A percentile compares a stretch with the other conserved stretches of the same genome.
These are phyloP conservation scores for Ceratobasidium sp. DNA, from an alignment of 1,284 basidiomycete species.

Conservation along the genomic window DNA sequence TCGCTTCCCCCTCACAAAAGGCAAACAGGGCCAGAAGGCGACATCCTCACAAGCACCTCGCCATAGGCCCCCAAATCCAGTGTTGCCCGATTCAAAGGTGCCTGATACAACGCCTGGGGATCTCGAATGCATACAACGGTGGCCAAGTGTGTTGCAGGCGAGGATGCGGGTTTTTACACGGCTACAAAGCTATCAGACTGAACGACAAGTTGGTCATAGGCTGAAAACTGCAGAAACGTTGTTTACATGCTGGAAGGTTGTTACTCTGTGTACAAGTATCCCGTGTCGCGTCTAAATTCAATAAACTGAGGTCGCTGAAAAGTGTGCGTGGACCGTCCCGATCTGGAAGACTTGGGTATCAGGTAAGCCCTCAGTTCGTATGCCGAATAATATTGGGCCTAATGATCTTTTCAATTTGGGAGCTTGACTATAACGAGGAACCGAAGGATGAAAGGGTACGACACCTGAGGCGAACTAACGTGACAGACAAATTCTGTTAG, in stretches of 20 bases:
- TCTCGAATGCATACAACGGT: not conserved
- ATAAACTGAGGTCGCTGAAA: too few species aligned
- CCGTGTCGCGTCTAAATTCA: too few species aligned
- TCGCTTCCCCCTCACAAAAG: conserved; percentile 38
- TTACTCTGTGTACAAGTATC: too few species aligned
- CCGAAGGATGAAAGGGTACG: too few species aligned
- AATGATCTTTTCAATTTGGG: too few species aligned
- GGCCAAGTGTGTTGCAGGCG: conserved; percentile 26
- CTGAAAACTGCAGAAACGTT: conserved; percentile 31
- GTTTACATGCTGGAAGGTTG: conserved; percentile 3
- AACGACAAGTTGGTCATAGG: conserved; percentile 28
- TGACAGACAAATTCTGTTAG: too few species aligned
- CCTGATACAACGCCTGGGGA: conserved; percentile 5
- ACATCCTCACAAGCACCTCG: not conserved
- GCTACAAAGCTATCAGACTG: conserved; percentile 34
- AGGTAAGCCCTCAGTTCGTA: too few species aligned
- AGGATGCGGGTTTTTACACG: conserved; percentile 30
- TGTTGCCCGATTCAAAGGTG: conserved; percentile 13
- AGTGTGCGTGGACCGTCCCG: too few species aligned
- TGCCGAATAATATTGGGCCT: too few species aligned
- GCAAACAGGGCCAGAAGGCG: conserved; percentile 30
- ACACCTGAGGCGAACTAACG: too few species aligned
- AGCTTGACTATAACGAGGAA: too few species aligned
- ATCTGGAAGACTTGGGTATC: not conserved
- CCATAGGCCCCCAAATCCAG: conserved; percentile 34